phyloP scores from a whole-genome alignment of 345 rosid species.

The Corchorus capsularis region DNA sequence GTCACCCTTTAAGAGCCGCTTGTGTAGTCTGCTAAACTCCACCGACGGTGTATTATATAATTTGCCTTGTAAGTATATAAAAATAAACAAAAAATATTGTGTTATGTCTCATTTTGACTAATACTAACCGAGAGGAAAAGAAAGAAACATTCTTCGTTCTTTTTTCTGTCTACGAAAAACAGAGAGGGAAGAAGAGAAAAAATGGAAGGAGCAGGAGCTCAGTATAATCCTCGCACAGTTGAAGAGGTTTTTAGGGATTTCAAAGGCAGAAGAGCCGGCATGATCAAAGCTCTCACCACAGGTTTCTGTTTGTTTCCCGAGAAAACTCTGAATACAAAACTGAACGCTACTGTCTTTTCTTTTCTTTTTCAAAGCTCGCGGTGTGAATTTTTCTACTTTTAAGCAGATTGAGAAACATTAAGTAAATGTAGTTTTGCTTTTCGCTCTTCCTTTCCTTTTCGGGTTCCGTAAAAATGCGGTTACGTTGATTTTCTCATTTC shows the following conservation, averaged over 20 bases:
- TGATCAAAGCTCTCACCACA: conserved; percentile 67
- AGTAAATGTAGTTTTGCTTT: conserved; percentile 10
- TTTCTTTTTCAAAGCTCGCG: not conserved
- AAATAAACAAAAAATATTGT: not conserved
- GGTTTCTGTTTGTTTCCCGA: conserved; percentile 40
- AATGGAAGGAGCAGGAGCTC: conserved; percentile 48
- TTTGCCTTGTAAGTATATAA: not conserved
- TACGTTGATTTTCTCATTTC: not conserved
- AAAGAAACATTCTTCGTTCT: not conserved
- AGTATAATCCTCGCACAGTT: conserved; percentile 61
- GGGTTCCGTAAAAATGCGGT: not conserved
- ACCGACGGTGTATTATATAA: too few species aligned
- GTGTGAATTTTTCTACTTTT: not conserved
- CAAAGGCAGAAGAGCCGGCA: conserved; percentile 67
- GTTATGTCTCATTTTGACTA: not conserved
- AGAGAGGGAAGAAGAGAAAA: conserved; percentile 2
- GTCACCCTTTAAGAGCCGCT: too few species aligned
- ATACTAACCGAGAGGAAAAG: not conserved
- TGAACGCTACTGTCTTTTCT: conserved; percentile 15
- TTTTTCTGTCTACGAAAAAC: not conserved
- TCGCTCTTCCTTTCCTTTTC: not conserved
- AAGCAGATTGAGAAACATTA: not conserved
- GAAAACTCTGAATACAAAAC: not conserved
- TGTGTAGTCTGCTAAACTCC: too few species aligned
- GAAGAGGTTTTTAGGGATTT: conserved; percentile 79